These are phyloP conservation scores for Rhizophora apiculata DNA, from an alignment of 345 rosid genomes.

Conservation along the genomic window DNA sequence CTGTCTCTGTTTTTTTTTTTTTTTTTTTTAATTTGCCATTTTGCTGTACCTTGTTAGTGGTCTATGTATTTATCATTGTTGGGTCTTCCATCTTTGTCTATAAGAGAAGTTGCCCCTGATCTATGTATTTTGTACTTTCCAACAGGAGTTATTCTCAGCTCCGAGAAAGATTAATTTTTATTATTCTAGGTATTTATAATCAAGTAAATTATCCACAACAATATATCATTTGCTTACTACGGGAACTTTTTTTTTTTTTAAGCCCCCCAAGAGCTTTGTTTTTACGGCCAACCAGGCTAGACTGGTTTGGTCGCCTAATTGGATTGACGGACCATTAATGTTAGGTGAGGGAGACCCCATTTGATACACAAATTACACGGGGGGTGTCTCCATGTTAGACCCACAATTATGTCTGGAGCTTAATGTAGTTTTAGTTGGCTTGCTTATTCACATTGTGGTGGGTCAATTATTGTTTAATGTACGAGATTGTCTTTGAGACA, in stretches of 20 bases:
- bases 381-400: constrained; percentile 2
- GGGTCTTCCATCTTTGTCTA: constrained; percentile 11
- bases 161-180: background rate
- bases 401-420: background rate
- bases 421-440: constrained; percentile 12
- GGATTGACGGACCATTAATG: constrained; percentile 25
- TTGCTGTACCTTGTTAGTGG: background rate
- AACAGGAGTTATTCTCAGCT: constrained; percentile 9
- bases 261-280: too few relatives aligned
- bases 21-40: too few relatives aligned
- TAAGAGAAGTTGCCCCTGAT: constrained; percentile 13
- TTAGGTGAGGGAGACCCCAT: constrained; percentile 20
- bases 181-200: too few relatives aligned
- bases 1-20: too few relatives aligned
- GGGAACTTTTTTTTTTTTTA: too few relatives aligned
- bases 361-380: background rate
- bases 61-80: constrained; percentile 12
- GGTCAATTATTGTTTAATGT: background rate
- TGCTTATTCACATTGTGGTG: background rate
- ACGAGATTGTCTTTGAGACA: background rate
- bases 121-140: constrained; percentile 13
- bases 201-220: too few relatives aligned
- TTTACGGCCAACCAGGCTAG: too few relatives aligned
- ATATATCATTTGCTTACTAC: too few relatives aligned
- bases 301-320: background rate